Conservation (phyloP, 1,284 basidiomycete genomes). For the Irpex rosettiformis region DNA sequence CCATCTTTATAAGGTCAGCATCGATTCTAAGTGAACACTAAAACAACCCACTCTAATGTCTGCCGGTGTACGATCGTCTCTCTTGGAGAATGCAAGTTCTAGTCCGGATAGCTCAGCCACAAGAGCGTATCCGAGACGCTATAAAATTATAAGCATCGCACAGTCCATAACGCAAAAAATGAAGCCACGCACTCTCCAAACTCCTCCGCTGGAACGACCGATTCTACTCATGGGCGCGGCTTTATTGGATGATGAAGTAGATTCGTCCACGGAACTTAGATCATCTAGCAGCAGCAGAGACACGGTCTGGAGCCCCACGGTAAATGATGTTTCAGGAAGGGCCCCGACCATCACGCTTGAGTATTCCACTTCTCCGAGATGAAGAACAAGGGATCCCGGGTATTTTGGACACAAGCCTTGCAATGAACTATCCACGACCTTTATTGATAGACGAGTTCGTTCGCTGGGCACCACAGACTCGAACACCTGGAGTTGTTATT, state of each 20-base stretch:
- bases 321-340: conserved; percentile 52
- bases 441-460: conserved; percentile 68
- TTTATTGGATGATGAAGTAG: neutral
- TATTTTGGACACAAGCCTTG: conserved; percentile 57
- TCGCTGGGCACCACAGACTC: conserved; percentile 93
- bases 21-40: neutral
- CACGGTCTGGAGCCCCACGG: conserved; percentile 42
- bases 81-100: conserved; percentile 38
- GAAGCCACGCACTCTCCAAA: conserved; percentile 72
- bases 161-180: neutral
- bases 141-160: conserved; percentile 8
- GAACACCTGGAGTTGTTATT: conserved; percentile 59
- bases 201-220: conserved; percentile 35
- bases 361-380: conserved; percentile 65
- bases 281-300: conserved; percentile 67
- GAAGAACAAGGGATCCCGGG: conserved; percentile 62
- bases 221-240: conserved; percentile 1
- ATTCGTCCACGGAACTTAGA: conserved; percentile 30
- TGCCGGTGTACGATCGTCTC: conserved; percentile 26
- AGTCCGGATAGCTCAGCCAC: conserved; percentile 57
- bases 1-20: conserved; percentile 35
- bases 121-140: conserved; percentile 65
- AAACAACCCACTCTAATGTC: conserved; percentile 36
- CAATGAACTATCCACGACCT: conserved; percentile 68
- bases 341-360: conserved; percentile 67